These are phyloP conservation scores for Aureobasidium sp. DNA, from an alignment of 2,329 filamentous ascomycete species.

Conservation along the genomic window DNA sequence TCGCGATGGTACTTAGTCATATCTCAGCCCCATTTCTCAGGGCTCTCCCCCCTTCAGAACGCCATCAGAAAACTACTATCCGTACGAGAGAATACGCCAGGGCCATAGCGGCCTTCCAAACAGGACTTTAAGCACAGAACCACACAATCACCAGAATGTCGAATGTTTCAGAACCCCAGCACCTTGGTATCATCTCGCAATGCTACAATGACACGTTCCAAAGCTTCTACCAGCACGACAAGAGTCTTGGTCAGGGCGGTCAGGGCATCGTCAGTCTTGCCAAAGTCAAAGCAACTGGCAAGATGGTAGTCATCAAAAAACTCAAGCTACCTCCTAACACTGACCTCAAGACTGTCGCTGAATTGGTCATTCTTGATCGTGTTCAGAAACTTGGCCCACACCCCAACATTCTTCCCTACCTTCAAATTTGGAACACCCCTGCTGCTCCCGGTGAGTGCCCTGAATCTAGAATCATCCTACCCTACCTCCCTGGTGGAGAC, in stretches of 20 bases:
- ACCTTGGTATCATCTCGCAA: not conserved
- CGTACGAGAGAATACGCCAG: not conserved
- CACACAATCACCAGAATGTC: not conserved
- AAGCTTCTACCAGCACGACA: not conserved
- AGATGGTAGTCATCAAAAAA: constrained; percentile 1
- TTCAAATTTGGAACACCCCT: not conserved
- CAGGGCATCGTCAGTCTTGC: not conserved
- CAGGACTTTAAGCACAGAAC: not conserved
- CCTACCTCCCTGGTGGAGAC: constrained; percentile 1
- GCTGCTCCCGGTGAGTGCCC: not conserved
- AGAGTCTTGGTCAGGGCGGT: not conserved
- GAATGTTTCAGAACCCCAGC: not conserved
- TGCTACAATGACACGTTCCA: not conserved
- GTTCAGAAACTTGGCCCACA: not conserved
- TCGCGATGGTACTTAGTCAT: not conserved
- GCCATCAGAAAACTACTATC: not conserved
- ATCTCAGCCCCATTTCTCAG: too few relatives aligned
- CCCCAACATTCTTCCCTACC: not conserved
- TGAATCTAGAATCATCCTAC: constrained; percentile 1
- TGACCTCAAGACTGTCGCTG: not conserved
- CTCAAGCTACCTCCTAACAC: not conserved
- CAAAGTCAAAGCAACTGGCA: not conserved
- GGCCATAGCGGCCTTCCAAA: not conserved
- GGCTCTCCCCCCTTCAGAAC: not conserved
- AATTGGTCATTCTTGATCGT: not conserved